Conservation (phyloP, 768 basidiomycete species). For the Amylocystis lapponica region DNA sequence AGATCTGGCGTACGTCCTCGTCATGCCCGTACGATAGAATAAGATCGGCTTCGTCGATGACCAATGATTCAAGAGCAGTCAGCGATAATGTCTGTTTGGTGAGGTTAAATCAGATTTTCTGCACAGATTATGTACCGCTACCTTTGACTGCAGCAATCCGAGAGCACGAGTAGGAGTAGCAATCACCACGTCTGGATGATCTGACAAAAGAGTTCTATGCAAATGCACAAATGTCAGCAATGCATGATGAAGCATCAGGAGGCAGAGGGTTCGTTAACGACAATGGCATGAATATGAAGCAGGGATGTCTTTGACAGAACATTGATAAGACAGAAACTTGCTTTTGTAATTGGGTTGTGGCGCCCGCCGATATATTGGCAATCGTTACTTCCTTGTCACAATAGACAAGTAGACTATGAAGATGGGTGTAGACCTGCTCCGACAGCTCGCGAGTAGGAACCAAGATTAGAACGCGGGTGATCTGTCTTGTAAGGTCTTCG, state of each 20-base stretch:
- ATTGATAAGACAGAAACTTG: conserved; percentile 23
- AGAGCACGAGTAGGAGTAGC: conserved; percentile 73
- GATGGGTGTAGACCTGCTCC: conserved; percentile 76
- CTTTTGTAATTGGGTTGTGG: conserved; percentile 68
- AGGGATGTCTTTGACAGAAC: too few species aligned
- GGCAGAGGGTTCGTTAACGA: too few species aligned
- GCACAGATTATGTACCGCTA: conserved; percentile 19
- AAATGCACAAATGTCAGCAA: background rate
- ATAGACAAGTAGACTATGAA: conserved; percentile 63
- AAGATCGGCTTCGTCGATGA: conserved; percentile 97
- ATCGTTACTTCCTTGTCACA: conserved; percentile 71
- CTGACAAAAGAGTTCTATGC: conserved; percentile 47
- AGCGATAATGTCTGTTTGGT: conserved; percentile 71
- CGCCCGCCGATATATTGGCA: conserved; percentile 74
- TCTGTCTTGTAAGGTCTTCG: conserved; percentile 25
- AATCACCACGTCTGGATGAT: conserved; percentile 75
- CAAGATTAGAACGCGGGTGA: conserved; percentile 72
- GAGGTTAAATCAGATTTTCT: background rate
- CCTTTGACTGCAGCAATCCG: conserved; percentile 65
- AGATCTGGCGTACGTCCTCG: conserved; percentile 74
- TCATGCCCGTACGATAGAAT: conserved; percentile 96
- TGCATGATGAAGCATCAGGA: too few species aligned
- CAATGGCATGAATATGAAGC: too few species aligned
- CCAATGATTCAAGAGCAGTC: conserved; percentile 69
- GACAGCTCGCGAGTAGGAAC: conserved; percentile 92